Base-by-base conservation (phyloP, 306 rosid genomes). In the Corylus avellana region DNA sequence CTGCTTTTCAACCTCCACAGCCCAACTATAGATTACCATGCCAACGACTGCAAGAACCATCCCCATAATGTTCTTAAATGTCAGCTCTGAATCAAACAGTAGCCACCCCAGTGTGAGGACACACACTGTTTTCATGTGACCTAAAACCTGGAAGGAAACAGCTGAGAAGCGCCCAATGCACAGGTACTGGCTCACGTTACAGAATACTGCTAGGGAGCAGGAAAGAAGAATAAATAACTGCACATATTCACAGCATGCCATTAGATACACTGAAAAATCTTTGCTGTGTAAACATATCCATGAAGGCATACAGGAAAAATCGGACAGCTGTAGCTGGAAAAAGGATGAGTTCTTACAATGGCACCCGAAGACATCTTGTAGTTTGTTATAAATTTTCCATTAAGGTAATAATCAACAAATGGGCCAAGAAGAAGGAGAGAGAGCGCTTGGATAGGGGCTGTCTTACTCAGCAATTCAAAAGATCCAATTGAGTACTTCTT, bases 91-190 rank as follows among this genome's bases (percentile, higher is more conserved):
- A 86, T 92, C 98, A 58, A 94, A 92, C 48, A 94, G 90, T 79
- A 94, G 88, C 97, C 96, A 94, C 44, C 98, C 98, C 84, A 94
- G 75, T 2, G 96, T 92, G 84, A 92, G 92, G 58, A 94, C 98
- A 73, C 93, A 90, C 10, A 94, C 90, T 8, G 98, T 90, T 88
- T 94, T 94, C 96, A 94, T 94, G 92, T 94, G 98, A 66, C 98
- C 98, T 77, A 94, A 82, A 75, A 94, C 97, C 88, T 94, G 98
- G 90, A 94, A 94, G 48, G 98, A 92, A 49, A 88, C 91, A 7
- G 98, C 96, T 44, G 98, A 92, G 81, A 94, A 92, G 77, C 97
- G 96, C 32, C 98, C 98, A 10, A 92, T 94, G 92, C 98, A 94
- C 59, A 92, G 92, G 88, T 91, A 94, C 84, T 94, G 98, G 78